Evolutionary conservation across 2,329 filamentous ascomycete genomes (phyloP), one percentile per base, ranked within the genome.

Genomic region (Sordariomycetes sp.): DNA sequence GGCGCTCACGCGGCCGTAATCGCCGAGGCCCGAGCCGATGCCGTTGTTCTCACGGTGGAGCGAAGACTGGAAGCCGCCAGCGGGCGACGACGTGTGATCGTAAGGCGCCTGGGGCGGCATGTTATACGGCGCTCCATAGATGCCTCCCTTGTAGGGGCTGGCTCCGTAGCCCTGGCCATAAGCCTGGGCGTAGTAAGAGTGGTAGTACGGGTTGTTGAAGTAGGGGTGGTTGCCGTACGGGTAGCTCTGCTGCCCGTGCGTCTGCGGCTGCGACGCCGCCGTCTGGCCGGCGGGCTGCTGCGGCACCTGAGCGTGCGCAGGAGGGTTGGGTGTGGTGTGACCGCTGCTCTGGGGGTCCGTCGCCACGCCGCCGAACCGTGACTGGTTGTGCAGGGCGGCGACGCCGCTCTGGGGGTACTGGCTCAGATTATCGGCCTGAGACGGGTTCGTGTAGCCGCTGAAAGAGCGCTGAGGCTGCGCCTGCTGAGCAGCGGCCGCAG

Each of bases 271-370:
- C 56, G 72, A 69, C 66, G 76, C 74, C 57, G 72, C 69, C 53
- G 69, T 69, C 50, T 73, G 73, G n/a, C 64, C 69, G 34, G 67
- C 70, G 58, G 67, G 70, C 63, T 74, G 71, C 62, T 78, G 77
- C 50, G 70, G 73, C 60, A 76, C 74, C 36, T 74, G 73, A 34
- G 82, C 78, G n/a, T 62, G 59, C 32, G 61, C 59, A 57, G 69
- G 59, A 32, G 91, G 90, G 73, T 95, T 94, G 39, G 92, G 91
- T 2, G 91, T 96, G 65, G 87, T 92, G 69, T 94, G 87, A 52
- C 90, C 92, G 68, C 90, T 96, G 74, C 86, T 90, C 65, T 90
- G 88, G 60, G 81, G 80, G 57, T 95, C 90, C 60, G 78, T 73
- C 34, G 76, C 71, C 53, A 74, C 75, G 62, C 74, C 75, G 34